A percentile compares a stretch with the other conserved stretches of the same genome.
These are phyloP conservation scores for Tetracentron sinense DNA, from an alignment of 164 flowering plant species.

Conservation along the genomic window DNA sequence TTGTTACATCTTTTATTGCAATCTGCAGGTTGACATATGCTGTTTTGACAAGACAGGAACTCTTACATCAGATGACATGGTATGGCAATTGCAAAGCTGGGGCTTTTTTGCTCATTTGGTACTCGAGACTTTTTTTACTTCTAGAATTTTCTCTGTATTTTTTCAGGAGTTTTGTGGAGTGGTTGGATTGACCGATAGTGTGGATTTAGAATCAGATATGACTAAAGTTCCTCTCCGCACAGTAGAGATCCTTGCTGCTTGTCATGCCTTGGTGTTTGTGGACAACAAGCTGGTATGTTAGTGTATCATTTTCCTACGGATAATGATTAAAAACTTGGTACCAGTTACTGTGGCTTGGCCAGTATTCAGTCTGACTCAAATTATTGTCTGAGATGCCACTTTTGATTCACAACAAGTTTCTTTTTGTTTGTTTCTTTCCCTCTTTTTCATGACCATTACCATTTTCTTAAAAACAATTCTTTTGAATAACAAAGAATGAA, in stretches of 20 bases:
- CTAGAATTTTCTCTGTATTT: background rate
- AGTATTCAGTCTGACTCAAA: too few relatives aligned
- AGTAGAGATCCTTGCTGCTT: constrained; percentile 78
- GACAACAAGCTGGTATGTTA: constrained; percentile 86
- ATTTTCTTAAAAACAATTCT: too few relatives aligned
- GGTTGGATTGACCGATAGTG: constrained; percentile 53
- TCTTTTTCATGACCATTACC: too few relatives aligned
- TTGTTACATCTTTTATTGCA: background rate
- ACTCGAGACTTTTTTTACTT: background rate
- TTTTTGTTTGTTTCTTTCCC: too few relatives aligned
- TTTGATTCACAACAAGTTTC: too few relatives aligned
- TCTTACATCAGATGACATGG: constrained; percentile 99
- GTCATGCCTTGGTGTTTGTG: constrained; percentile 96
- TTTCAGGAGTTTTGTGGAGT: constrained; percentile 88
- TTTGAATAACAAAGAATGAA: too few relatives aligned
- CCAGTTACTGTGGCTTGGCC: too few relatives aligned
- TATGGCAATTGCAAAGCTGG: constrained; percentile 23
- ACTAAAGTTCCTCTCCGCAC: constrained; percentile 66
- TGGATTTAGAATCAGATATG: constrained; percentile 66
- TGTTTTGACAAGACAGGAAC: constrained; percentile 99
- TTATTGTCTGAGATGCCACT: too few relatives aligned
- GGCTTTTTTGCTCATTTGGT: background rate
- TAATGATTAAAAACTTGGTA: background rate
- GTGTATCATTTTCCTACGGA: background rate
- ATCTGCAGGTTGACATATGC: constrained; percentile 89